A percentile compares a stretch with the other conserved stretches of the same genome.
Evolutionary conservation across 805 yeast species (phyloP).

Genomic region (Zygosaccharomyces siamensis): DNA sequence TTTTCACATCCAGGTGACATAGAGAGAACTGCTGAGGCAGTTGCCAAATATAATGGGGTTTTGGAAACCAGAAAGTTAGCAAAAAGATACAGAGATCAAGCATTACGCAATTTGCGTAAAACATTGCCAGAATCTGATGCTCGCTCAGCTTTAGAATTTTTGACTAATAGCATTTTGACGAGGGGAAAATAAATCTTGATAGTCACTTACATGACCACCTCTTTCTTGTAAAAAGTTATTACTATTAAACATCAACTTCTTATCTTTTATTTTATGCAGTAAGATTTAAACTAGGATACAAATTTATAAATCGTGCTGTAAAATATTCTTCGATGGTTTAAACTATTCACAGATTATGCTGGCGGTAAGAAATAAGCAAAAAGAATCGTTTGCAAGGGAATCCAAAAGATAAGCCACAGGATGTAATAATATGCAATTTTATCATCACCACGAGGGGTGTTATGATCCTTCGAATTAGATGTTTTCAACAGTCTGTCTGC

Average conservation of each 20-base stretch:
- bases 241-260: neutral
- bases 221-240: constrained; percentile 10
- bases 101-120: constrained; percentile 60
- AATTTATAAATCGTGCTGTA: neutral
- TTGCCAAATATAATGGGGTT: constrained; percentile 66
- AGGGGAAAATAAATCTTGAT: constrained; percentile 53
- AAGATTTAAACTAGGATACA: neutral
- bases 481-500: constrained; percentile 37
- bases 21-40: constrained; percentile 72
- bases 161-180: constrained; percentile 78
- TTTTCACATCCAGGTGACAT: constrained; percentile 80
- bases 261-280: neutral
- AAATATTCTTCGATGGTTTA: neutral
- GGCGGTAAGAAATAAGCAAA: constrained; percentile 89
- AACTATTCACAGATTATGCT: constrained; percentile 45
- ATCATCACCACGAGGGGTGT: constrained; percentile 16
- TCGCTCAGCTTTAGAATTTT: constrained; percentile 75
- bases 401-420: constrained; percentile 57
- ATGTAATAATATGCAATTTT: constrained; percentile 38
- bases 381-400: constrained; percentile 59
- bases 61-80: constrained; percentile 74
- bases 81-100: constrained; percentile 67
- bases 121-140: constrained; percentile 84
- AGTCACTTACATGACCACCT: neutral
- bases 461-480: constrained; percentile 14